Conservation (phyloP, 225 moss, liverwort and hornwort species). For the Sphagnum tenellum region DNA sequence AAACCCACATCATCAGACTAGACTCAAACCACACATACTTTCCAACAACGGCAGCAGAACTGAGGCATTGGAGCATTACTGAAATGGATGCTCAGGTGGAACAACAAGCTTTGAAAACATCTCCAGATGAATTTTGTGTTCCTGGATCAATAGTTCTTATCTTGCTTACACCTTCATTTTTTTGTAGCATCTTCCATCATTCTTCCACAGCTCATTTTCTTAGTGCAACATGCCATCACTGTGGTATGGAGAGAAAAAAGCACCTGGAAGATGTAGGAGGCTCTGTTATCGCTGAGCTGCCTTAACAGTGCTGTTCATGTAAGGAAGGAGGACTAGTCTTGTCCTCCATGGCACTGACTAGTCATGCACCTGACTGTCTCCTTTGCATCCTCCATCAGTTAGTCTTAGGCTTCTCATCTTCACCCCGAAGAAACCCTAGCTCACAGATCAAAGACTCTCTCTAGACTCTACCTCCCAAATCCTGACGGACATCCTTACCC, state of each 20-base stretch:
- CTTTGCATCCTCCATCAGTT: slow-evolving; percentile 46
- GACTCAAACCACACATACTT: background rate
- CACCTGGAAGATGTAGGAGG: slow-evolving; percentile 33
- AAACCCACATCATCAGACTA: background rate
- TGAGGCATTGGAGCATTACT: background rate
- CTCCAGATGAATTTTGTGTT: background rate
- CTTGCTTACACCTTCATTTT: no score
- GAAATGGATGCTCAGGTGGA: background rate
- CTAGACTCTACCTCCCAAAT: no score
- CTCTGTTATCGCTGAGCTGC: slow-evolving; percentile 20
- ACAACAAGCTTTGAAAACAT: background rate
- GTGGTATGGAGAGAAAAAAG: background rate
- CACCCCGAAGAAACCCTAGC: slow-evolving; percentile 5
- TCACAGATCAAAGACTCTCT: slow-evolving; percentile 2
- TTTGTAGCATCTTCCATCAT: background rate
- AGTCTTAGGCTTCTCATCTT: slow-evolving; percentile 61
- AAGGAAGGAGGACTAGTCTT: slow-evolving; percentile 3
- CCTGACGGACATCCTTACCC: no score
- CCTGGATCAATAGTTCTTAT: background rate
- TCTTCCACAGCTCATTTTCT: background rate
- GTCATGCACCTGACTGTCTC: slow-evolving; percentile 51
- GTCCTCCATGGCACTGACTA: slow-evolving; percentile 20
- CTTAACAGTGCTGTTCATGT: slow-evolving; percentile 11
- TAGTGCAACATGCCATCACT: background rate
- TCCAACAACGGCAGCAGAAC: background rate